These are phyloP conservation scores for Fusarium incarnatum DNA, from an alignment of 2,329 filamentous ascomycete genomes.

Conservation along the genomic window DNA sequence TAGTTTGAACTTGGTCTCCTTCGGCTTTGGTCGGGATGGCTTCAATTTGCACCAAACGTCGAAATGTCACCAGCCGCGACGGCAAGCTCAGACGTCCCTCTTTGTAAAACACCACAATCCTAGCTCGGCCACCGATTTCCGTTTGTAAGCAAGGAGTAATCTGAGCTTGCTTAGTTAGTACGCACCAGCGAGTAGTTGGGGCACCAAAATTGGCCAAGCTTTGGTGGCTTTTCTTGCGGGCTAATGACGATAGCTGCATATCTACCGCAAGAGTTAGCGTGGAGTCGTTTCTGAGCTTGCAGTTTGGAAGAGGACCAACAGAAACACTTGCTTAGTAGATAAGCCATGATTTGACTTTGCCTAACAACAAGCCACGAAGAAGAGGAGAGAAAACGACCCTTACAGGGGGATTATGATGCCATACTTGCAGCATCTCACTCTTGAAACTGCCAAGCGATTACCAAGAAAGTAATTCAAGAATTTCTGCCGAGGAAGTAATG, in stretches of 20 bases:
- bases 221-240: no score
- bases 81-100: neutral
- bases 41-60: neutral
- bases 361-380: neutral
- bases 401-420: neutral
- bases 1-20: neutral
- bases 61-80: neutral
- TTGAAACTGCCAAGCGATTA: rapidly evolving
- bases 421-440: neutral
- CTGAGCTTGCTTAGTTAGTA: neutral
- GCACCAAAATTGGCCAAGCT: neutral
- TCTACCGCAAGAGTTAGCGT: neutral
- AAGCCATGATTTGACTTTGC: neutral
- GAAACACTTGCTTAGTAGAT: neutral
- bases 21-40: neutral
- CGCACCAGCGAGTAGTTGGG: neutral
- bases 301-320: neutral
- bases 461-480: neutral
- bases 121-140: neutral
- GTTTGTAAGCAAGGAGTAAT: neutral
- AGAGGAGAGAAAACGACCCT: neutral
- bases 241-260: neutral
- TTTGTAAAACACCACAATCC: neutral
- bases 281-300: neutral
- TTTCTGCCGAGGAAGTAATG: neutral